Evolutionary conservation across 352 stramenopile species (phyloP).

Genomic region (Phytophthora foliorum): DNA sequence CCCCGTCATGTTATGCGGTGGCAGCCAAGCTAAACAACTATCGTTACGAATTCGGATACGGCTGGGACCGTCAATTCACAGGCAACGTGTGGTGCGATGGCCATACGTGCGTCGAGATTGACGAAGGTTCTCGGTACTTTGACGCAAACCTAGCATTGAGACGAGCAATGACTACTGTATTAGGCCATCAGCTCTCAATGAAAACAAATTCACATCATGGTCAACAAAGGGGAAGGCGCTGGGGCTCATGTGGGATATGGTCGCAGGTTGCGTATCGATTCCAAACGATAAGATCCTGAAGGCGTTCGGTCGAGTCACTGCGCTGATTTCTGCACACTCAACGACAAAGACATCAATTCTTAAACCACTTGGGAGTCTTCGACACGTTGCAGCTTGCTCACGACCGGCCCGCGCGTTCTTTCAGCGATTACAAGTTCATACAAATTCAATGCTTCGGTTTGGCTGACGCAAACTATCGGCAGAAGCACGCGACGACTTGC

Average conservation of each 20-base stretch:
- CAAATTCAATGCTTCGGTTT: not conserved
- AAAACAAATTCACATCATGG: constrained; percentile 31
- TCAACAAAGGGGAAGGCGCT: constrained; percentile 15
- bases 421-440: not conserved
- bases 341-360: not conserved
- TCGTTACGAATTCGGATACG: constrained; percentile 18
- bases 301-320: not conserved
- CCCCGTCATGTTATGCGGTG: too few relatives aligned
- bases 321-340: not conserved
- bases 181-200: constrained; percentile 26
- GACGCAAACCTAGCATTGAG: constrained; percentile 28
- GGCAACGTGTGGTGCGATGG: constrained; percentile 44
- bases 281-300: constrained; percentile 18
- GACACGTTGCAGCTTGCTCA: constrained; percentile 9
- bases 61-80: not conserved
- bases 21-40: not conserved
- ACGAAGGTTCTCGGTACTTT: constrained; percentile 5
- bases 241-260: constrained; percentile 22
- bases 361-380: constrained; percentile 6
- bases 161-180: constrained; percentile 22
- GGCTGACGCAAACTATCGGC: not conserved
- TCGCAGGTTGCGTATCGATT: constrained; percentile 16
- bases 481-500: constrained; percentile 3
- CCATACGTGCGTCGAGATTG: constrained; percentile 36
- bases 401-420: constrained; percentile 9